Evolutionary conservation across 2,329 filamentous ascomycete species (phyloP).

Genomic region (Thermothelomyces thermophilus): DNA sequence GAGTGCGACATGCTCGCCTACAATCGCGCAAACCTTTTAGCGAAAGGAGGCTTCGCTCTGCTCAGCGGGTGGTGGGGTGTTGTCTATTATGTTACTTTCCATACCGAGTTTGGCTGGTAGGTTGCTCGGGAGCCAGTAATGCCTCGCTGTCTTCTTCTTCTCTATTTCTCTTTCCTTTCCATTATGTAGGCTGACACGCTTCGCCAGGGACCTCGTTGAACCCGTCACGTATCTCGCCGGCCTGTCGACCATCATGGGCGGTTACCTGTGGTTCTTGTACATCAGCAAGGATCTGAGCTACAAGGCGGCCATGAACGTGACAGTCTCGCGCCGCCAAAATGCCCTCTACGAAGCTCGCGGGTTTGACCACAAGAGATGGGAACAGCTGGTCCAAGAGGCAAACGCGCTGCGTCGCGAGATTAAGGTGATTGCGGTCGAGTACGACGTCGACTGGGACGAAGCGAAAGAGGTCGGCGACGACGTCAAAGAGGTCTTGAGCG

Average conservation of each 20-base stretch:
- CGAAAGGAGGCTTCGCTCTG: slow-evolving; percentile 69
- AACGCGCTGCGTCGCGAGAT: slow-evolving; percentile 74
- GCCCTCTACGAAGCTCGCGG: slow-evolving; percentile 69
- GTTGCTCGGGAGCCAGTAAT: background rate
- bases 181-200: too few relatives aligned
- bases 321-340: slow-evolving; percentile 69
- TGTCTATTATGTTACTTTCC: slow-evolving; percentile 66
- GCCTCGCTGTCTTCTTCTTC: too few relatives aligned
- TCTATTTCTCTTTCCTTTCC: too few relatives aligned
- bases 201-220: slow-evolving; percentile 64
- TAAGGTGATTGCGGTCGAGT: slow-evolving; percentile 72
- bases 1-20: slow-evolving; percentile 77
- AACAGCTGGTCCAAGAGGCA: slow-evolving; percentile 69
- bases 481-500: slow-evolving; percentile 50
- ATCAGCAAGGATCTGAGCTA: slow-evolving; percentile 87
- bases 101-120: slow-evolving; percentile 71
- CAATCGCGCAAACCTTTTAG: slow-evolving; percentile 68
- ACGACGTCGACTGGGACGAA: slow-evolving; percentile 88
- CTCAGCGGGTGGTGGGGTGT: slow-evolving; percentile 73
- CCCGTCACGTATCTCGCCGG: slow-evolving; percentile 85
- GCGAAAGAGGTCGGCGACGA: slow-evolving; percentile 64
- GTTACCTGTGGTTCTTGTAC: slow-evolving; percentile 90
- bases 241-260: slow-evolving; percentile 78
- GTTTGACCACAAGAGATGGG: slow-evolving; percentile 73
- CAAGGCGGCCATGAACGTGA: slow-evolving; percentile 78